phyloP scores from a whole-genome alignment of 2,329 filamentous ascomycete genomes.

The Dendryphion nanum region DNA sequence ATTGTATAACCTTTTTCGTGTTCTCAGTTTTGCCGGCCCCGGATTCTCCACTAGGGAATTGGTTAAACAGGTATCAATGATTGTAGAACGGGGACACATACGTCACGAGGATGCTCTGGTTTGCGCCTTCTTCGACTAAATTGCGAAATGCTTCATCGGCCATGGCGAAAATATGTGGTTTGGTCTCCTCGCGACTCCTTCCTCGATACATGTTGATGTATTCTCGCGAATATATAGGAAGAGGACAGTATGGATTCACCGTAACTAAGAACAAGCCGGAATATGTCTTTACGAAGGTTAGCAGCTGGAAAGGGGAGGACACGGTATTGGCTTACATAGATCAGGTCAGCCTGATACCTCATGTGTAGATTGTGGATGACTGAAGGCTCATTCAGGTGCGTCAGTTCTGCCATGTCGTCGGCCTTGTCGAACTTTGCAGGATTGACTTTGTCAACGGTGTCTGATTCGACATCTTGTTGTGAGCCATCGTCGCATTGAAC shows the following conservation, averaged over 20 bases:
- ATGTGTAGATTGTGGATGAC: slow-evolving; percentile 96
- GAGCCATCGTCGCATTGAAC: slow-evolving; percentile 95
- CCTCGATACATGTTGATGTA: slow-evolving; percentile 99
- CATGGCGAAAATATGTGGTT: slow-evolving; percentile 97
- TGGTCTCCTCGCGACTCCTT: slow-evolving; percentile 85
- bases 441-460: slow-evolving; percentile 97
- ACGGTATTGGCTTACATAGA: slow-evolving; percentile 60
- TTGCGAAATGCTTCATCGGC: slow-evolving; percentile 96
- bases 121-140: slow-evolving; percentile 88
- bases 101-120: slow-evolving; percentile 97
- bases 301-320: background rate
- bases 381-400: slow-evolving; percentile 94
- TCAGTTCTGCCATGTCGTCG: slow-evolving; percentile 98
- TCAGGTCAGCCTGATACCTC: slow-evolving; percentile 92
- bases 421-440: slow-evolving; percentile 99
- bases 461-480: slow-evolving; percentile 82
- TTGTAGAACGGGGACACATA: slow-evolving; percentile 34
- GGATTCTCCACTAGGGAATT: slow-evolving; percentile 70
- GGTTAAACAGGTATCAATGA: background rate
- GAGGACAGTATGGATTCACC: slow-evolving; percentile 90
- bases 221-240: slow-evolving; percentile 94
- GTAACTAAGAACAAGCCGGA: slow-evolving; percentile 96
- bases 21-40: slow-evolving; percentile 98
- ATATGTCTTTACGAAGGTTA: slow-evolving; percentile 64
- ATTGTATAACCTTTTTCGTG: slow-evolving; percentile 99